These are phyloP conservation scores for Candida awuae DNA, from an alignment of 805 yeast genomes.

Conservation along the genomic window DNA sequence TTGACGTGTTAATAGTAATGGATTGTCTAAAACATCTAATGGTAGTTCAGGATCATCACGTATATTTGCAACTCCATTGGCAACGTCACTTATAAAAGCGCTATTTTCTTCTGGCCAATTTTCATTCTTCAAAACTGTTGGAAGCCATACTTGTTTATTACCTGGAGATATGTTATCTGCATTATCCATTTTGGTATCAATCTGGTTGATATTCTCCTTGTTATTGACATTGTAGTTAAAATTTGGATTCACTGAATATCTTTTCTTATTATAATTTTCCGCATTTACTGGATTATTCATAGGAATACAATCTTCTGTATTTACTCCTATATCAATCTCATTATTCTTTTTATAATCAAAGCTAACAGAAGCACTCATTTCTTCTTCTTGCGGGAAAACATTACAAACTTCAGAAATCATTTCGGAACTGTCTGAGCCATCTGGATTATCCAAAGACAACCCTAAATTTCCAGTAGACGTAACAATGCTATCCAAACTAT, in stretches of 20 bases:
- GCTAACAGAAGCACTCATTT: no score
- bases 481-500: no score
- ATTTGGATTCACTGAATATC: not conserved
- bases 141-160: slow-evolving; percentile 18
- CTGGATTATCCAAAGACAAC: no score
- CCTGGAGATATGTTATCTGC: not conserved
- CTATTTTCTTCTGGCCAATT: slow-evolving; percentile 20
- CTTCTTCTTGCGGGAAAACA: no score
- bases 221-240: not conserved
- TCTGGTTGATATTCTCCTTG: not conserved
- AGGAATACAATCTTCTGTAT: slow-evolving; percentile 19
- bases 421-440: no score
- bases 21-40: slow-evolving; percentile 8
- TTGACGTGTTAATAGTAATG: slow-evolving; percentile 18
- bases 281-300: slow-evolving; percentile 9
- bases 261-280: slow-evolving; percentile 10
- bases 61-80: not conserved
- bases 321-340: slow-evolving; percentile 12
- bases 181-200: not conserved
- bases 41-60: not conserved
- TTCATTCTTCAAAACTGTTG: slow-evolving; percentile 20
- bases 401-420: no score
- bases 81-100: slow-evolving; percentile 1
- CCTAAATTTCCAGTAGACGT: no score
- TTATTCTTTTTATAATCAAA: no score